Evolutionary conservation across 371 early-diverging fungal genomes (phyloP), one percentile per base, ranked within the genome.

Genomic region (Haplosporangium sp.): DNA sequence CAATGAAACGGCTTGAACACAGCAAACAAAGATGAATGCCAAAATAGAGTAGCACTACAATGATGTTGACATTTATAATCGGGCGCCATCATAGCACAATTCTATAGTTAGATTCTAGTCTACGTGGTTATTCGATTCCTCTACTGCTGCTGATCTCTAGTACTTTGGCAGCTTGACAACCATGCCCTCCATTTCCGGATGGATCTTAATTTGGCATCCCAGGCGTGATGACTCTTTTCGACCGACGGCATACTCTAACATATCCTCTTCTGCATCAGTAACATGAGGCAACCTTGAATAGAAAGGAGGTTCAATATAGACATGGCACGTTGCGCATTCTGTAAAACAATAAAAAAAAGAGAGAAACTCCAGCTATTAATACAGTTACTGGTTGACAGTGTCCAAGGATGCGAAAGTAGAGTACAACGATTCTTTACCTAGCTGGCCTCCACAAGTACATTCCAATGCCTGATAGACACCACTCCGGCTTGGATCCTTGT

Each of bases 261-360:
- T 81, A 47, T 81, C 81, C 66, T 81, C 81, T 55, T 81, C 81
- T 44, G 72, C 75, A 45, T 81, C 81, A 6, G 75, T 68, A 19
- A 81, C 65, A 4, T 55, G 39, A 6, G 81, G 62, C n/a, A 81
- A 53, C 40, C 81, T 63, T 19, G 74, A 72, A 13, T 20, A 35
- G 27, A 57, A 81, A 11, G 81, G 81, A 2, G 62, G 61, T n/a
- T 81, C 81, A 48, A 81, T 81, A 38, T 81, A 81, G 11, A 81
- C 81, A 65, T 81, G 81, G 60, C 81, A 81, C 0, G 81, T 81
- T 4, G 81, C 81, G n/a, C 81, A 81, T 65, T 81, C 81, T 79
- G 35, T 34, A 34, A 34, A 55, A 52, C 10, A 1, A 6, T 2
- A 52, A 52, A 45, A 10, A 42, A 8, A 42, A 37, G 34, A 39